These are phyloP conservation scores for Hypoxylon crocopeplum DNA, from an alignment of 495 filamentous ascomycete genomes.

Conservation along the genomic window DNA sequence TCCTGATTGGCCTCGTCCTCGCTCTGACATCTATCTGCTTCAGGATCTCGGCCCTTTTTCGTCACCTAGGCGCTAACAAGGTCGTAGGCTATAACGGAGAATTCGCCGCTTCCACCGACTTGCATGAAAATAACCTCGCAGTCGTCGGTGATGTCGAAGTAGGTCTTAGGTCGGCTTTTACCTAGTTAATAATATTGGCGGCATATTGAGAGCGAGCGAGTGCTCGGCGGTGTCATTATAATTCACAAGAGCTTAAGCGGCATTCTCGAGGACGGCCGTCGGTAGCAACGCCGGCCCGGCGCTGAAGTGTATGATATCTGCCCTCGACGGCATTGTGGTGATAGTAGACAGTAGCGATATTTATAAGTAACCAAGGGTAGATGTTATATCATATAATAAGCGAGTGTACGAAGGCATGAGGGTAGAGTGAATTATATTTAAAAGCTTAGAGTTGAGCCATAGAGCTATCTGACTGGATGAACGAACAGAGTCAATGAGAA, in stretches of 20 bases:
- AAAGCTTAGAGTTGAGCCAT: conserved; percentile 26
- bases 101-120: conserved; percentile 81
- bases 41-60: conserved; percentile 54
- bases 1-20: conserved; percentile 63
- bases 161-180: conserved; percentile 68
- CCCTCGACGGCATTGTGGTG: conserved; percentile 58
- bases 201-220: conserved; percentile 83
- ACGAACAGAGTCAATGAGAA: no score
- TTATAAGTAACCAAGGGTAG: background rate
- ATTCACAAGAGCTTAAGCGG: conserved; percentile 78
- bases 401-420: background rate
- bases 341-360: background rate
- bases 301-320: conserved; percentile 79
- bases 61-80: conserved; percentile 83
- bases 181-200: conserved; percentile 68
- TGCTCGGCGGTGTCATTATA: conserved; percentile 84
- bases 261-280: conserved; percentile 74
- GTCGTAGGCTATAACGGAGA: conserved; percentile 82
- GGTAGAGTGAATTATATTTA: conserved; percentile 1
- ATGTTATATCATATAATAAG: background rate
- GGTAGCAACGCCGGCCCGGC: conserved; percentile 87
- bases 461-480: conserved; percentile 2
- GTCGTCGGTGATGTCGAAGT: conserved; percentile 76
- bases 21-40: conserved; percentile 42
- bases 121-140: conserved; percentile 86